A percentile compares a stretch with the other conserved stretches of the same genome.
Evolutionary conservation across 2,329 filamentous ascomycete species (phyloP).

Genomic region (Fusarium anguioides): DNA sequence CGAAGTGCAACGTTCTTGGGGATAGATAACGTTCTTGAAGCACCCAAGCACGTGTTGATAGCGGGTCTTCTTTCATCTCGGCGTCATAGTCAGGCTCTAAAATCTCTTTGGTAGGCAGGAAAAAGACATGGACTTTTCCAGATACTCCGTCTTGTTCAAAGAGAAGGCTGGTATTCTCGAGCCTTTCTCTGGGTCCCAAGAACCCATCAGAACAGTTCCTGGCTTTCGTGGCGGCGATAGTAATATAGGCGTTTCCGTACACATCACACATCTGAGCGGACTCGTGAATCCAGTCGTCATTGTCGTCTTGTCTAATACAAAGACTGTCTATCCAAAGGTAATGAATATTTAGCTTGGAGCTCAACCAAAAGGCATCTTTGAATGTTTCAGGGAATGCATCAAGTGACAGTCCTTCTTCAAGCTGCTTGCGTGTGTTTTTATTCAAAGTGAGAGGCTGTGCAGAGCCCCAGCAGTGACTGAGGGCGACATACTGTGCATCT

Average conservation of each 20-base stretch:
- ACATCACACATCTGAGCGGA: not conserved
- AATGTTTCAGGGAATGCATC: not conserved
- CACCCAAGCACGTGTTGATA: not conserved
- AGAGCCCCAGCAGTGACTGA: not conserved
- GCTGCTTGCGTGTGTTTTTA: accelerated
- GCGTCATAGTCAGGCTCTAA: too few species aligned
- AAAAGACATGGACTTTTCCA: not conserved
- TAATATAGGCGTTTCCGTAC: not conserved
- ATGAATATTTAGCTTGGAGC: accelerated
- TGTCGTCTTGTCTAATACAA: not conserved
- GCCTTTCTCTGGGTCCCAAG: accelerated
- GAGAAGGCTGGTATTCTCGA: accelerated
- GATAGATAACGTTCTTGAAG: not conserved
- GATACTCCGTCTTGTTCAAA: accelerated
- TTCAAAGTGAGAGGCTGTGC: not conserved
- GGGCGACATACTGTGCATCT: not conserved
- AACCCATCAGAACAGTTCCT: not conserved
- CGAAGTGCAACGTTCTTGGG: not conserved
- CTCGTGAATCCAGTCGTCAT: not conserved
- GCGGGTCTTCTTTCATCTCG: not conserved
- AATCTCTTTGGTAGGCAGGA: not conserved
- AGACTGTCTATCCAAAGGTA: not conserved
- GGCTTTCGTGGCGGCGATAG: accelerated
- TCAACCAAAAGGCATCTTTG: not conserved
- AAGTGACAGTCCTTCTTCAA: accelerated